Conservation (phyloP, 1,284 basidiomycete species). For the Trichosporon ovoides region DNA sequence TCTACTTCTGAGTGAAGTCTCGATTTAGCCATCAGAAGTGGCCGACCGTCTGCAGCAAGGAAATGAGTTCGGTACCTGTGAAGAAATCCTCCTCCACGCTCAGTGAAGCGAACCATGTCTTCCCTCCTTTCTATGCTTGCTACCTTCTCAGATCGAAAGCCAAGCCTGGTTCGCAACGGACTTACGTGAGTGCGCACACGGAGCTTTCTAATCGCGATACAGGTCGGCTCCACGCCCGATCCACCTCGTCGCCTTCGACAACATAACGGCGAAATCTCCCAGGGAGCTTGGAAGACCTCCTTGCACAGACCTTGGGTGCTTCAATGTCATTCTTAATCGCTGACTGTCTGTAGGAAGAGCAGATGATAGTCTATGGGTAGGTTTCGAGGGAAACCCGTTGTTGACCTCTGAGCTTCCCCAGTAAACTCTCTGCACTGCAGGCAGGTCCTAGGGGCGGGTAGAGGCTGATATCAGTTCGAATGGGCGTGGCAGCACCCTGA, state of each 20-base stretch:
- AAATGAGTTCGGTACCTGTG: no score
- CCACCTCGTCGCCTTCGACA: constrained; percentile 73
- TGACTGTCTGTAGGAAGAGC: constrained; percentile 55
- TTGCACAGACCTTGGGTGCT: constrained; percentile 68
- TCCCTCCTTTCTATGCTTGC: constrained; percentile 79
- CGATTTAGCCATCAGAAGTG: not conserved
- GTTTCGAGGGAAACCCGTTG: not conserved
- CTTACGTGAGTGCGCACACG: constrained; percentile 51
- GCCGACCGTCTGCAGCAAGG: not conserved
- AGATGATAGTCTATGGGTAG: constrained; percentile 70
- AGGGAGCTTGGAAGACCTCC: constrained; percentile 70
- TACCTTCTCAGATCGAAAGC: constrained; percentile 72
- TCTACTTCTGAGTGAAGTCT: no score
- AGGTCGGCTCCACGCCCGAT: constrained; percentile 77
- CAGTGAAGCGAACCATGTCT: constrained; percentile 55
- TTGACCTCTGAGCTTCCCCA: constrained; percentile 61
- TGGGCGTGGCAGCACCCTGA: constrained; percentile 84
- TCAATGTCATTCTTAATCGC: not conserved
- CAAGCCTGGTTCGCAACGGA: constrained; percentile 54
- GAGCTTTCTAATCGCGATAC: constrained; percentile 50
- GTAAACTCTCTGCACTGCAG: constrained; percentile 68
- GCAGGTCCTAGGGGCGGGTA: constrained; percentile 17
- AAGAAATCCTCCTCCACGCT: constrained; percentile 43
- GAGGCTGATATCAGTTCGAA: constrained; percentile 61
- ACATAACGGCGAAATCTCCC: constrained; percentile 74